A percentile compares a stretch with the other conserved stretches of the same genome.
These are phyloP conservation scores for Solanum arcanum DNA, from an alignment of 257 asterid species.

Conservation along the genomic window DNA sequence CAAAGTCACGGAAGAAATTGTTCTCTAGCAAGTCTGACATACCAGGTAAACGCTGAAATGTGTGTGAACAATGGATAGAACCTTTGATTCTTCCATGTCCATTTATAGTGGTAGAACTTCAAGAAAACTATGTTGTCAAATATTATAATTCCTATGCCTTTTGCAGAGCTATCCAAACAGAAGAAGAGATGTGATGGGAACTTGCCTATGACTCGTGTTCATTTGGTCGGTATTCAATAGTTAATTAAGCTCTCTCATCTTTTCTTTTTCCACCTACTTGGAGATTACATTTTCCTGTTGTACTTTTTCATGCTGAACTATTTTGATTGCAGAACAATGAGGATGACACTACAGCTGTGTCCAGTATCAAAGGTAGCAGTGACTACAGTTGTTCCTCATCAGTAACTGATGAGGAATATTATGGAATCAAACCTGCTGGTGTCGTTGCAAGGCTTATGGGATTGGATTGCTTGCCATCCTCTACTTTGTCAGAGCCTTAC, in stretches of 20 bases:
- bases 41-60: constrained; percentile 34
- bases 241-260: background rate
- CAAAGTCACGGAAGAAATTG: constrained; percentile 76
- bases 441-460: constrained; percentile 99
- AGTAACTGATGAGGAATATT: constrained; percentile 58
- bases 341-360: constrained; percentile 35
- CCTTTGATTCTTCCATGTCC: background rate
- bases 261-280: background rate
- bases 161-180: constrained; percentile 71
- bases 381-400: constrained; percentile 78
- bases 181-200: constrained; percentile 64
- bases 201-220: constrained; percentile 46
- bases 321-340: constrained; percentile 37
- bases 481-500: constrained; percentile 31
- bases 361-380: constrained; percentile 56
- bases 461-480: constrained; percentile 68
- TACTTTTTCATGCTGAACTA: background rate
- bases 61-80: background rate
- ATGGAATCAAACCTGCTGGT: constrained; percentile 45
- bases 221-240: constrained; percentile 27
- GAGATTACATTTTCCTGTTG: background rate
- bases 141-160: background rate
- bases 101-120: background rate
- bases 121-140: background rate
- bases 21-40: constrained; percentile 56